Conservation (phyloP, 2,329 filamentous ascomycete genomes). For the Tolypocladium album region DNA sequence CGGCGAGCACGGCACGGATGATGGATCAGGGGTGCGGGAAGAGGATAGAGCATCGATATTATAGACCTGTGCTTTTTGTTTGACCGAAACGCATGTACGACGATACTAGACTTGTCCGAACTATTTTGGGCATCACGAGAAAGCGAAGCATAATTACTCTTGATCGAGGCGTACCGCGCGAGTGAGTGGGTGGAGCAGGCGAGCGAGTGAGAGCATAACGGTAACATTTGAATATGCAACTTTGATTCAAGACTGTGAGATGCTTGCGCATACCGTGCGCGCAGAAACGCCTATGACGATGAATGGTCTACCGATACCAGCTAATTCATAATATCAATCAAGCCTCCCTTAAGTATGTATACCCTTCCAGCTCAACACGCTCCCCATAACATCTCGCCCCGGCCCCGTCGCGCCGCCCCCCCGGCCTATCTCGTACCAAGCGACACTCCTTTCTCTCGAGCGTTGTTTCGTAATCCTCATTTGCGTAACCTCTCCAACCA, state of each 20-base stretch:
- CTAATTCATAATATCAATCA: neutral
- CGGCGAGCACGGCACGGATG: conserved; percentile 22
- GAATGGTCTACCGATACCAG: neutral
- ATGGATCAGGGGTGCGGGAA: conserved; percentile 8
- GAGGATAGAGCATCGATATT: conserved; percentile 11
- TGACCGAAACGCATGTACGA: neutral
- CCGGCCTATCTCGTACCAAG: neutral
- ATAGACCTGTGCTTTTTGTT: conserved; percentile 7
- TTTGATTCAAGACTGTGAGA: neutral
- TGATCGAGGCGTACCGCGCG: neutral
- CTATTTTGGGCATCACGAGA: neutral
- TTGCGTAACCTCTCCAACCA: neutral
- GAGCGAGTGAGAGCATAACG: neutral
- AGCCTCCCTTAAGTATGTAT: neutral
- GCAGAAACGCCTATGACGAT: neutral
- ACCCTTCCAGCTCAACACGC: neutral
- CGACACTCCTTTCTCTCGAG: neutral
- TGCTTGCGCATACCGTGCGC: neutral
- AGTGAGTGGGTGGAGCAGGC: neutral
- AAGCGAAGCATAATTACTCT: neutral
- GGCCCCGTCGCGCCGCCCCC: neutral
- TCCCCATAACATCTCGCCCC: neutral
- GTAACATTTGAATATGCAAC: neutral
- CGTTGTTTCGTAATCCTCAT: neutral
- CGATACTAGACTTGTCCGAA: neutral